Evolutionary conservation across 257 asterid species (phyloP).

Genomic region (Penstemon eatonii): DNA sequence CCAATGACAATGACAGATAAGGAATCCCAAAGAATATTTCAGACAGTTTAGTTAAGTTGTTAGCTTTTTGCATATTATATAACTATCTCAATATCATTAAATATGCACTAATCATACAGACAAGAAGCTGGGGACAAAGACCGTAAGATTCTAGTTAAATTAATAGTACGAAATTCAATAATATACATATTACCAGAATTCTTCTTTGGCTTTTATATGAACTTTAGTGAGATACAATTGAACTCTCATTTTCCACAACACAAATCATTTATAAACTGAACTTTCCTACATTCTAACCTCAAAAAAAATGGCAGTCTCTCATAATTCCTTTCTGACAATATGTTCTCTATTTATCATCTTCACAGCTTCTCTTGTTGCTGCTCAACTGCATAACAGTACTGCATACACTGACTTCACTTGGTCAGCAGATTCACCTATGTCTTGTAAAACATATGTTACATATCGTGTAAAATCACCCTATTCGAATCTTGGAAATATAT

Average conservation of each 20-base stretch:
- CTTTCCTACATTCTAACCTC: slow-evolving; percentile 19
- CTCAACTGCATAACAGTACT: slow-evolving; percentile 33
- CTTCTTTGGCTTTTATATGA: slow-evolving; percentile 16
- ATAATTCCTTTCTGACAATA: slow-evolving; percentile 25
- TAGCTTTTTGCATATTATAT: slow-evolving; percentile 20
- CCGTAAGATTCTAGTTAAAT: slow-evolving; percentile 30
- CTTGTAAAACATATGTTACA: slow-evolving; percentile 57
- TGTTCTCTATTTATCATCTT: slow-evolving; percentile 35
- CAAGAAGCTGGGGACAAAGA: slow-evolving; percentile 25
- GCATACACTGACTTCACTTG: slow-evolving; percentile 53
- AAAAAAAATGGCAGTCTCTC: slow-evolving; percentile 47
- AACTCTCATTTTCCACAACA: slow-evolving; percentile 16
- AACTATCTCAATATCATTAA: slow-evolving; percentile 22
- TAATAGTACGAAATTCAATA: background rate
- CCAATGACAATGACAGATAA: slow-evolving; percentile 24
- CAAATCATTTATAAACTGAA: slow-evolving; percentile 15
- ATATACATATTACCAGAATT: slow-evolving; percentile 1
- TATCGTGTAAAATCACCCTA: slow-evolving; percentile 62
- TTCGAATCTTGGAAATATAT: slow-evolving; percentile 45
- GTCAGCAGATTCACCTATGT: slow-evolving; percentile 41
- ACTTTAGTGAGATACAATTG: slow-evolving; percentile 3
- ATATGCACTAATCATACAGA: slow-evolving; percentile 21
- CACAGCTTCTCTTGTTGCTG: slow-evolving; percentile 31
- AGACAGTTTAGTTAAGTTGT: slow-evolving; percentile 17
- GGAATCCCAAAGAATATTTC: slow-evolving; percentile 20